phyloP scores from a whole-genome alignment of 768 basidiomycete species.

The Psilocybe sp. region DNA sequence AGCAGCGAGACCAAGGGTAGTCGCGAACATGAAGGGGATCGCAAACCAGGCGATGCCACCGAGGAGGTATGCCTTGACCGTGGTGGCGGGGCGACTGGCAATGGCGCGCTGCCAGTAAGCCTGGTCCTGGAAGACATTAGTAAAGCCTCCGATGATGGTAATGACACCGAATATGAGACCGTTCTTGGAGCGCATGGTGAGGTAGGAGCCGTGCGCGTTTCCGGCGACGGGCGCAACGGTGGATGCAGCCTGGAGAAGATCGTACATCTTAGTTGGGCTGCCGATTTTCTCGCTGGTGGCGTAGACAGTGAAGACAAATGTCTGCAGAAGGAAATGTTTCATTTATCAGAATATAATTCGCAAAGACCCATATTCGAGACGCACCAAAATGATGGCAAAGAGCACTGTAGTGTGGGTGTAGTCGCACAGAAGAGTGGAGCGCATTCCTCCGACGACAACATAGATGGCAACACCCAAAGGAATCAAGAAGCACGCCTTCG shows the following conservation, averaged over 20 bases:
- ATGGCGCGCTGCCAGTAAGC: slow-evolving; percentile 38
- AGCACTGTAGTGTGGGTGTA: slow-evolving; percentile 24
- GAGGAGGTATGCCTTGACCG: slow-evolving; percentile 34
- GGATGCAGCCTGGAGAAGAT: slow-evolving; percentile 27
- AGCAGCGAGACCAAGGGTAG: slow-evolving; percentile 32
- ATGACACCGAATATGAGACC: slow-evolving; percentile 19
- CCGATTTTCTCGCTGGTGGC: slow-evolving; percentile 31
- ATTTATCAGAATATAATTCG: neutral
- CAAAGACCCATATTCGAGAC: neutral
- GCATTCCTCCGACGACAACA: slow-evolving; percentile 24
- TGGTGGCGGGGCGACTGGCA: slow-evolving; percentile 31
- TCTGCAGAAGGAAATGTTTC: neutral
- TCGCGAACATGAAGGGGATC: slow-evolving; percentile 35
- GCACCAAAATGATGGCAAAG: slow-evolving; percentile 27
- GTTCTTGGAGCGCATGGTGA: slow-evolving; percentile 30
- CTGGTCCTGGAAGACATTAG: slow-evolving; percentile 20
- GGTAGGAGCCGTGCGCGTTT: slow-evolving; percentile 32
- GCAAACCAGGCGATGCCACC: slow-evolving; percentile 39
- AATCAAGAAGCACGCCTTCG: slow-evolving; percentile 31
- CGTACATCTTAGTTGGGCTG: slow-evolving; percentile 32
- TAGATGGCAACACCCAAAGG: slow-evolving; percentile 38
- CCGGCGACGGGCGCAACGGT: slow-evolving; percentile 27
- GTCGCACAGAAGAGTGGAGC: slow-evolving; percentile 17
- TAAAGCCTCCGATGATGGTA: slow-evolving; percentile 14
- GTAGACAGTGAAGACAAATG: slow-evolving; percentile 17